These are phyloP conservation scores for Sugiyamaella paludigena DNA, from an alignment of 1,139 yeast genomes.

Conservation along the genomic window DNA sequence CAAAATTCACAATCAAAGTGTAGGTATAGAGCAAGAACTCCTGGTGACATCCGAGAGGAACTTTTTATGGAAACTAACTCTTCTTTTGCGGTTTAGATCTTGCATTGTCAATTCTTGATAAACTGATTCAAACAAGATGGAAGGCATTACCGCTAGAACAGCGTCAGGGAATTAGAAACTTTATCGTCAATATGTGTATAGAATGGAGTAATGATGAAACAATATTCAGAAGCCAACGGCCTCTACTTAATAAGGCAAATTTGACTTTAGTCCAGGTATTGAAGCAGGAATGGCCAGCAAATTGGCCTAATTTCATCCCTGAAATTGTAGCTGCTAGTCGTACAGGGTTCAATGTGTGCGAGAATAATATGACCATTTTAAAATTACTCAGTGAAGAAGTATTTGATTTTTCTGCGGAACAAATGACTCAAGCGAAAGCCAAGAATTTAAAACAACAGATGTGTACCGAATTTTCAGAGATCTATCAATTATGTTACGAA, in stretches of 20 bases:
- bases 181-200: conserved; percentile 90
- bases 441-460: conserved; percentile 75
- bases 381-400: conserved; percentile 91
- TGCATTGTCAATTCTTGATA: conserved; percentile 86
- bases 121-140: conserved; percentile 89
- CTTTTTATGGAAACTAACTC: conserved; percentile 10
- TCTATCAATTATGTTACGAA: conserved; percentile 88
- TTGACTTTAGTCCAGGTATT: conserved; percentile 88
- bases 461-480: conserved; percentile 88
- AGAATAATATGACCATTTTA: conserved; percentile 91
- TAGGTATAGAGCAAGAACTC: conserved; percentile 19
- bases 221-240: conserved; percentile 70
- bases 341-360: conserved; percentile 89
- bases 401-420: conserved; percentile 90
- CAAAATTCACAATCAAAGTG: conserved; percentile 83
- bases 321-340: conserved; percentile 85
- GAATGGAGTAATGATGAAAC: conserved; percentile 83
- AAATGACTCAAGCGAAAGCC: conserved; percentile 94
- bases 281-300: conserved; percentile 98
- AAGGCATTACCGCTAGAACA: conserved; percentile 86
- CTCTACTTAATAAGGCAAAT: conserved; percentile 89
- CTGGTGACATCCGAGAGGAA: no score
- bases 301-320: conserved; percentile 97
- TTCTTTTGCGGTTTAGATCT: conserved; percentile 49
- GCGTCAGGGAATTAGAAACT: conserved; percentile 78